Percentiles rank a stretch among this genome's conserved stretches.
Conservation (phyloP, 805 yeast species). For the Spathaspora boniae region DNA sequence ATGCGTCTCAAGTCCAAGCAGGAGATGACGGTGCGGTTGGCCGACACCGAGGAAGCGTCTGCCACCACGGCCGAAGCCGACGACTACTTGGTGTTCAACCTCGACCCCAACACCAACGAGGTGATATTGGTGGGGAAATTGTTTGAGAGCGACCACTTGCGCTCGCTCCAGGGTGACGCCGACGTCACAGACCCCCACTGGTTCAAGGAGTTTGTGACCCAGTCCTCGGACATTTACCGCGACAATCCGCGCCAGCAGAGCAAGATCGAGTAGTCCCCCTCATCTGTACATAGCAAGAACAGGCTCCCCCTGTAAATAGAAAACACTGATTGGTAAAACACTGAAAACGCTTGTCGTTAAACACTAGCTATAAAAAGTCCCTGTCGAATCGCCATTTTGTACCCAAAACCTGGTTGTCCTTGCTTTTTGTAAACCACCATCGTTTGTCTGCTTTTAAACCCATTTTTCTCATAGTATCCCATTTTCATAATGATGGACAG, state of each 20-base stretch:
- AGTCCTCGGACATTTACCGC: conserved; percentile 40
- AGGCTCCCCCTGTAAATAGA: not conserved
- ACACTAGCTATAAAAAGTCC: too few species aligned
- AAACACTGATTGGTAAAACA: too few species aligned
- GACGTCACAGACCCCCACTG: conserved; percentile 16
- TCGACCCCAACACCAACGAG: conserved; percentile 38
- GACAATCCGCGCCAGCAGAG: conserved; percentile 22
- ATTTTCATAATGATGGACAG: too few species aligned
- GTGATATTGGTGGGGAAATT: conserved; percentile 37
- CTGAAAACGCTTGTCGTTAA: too few species aligned
- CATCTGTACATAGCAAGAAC: not conserved
- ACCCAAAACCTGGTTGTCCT: too few species aligned
- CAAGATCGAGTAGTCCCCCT: not conserved
- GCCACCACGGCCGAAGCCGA: conserved; percentile 14
- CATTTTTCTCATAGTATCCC: too few species aligned
- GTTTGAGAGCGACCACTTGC: conserved; percentile 33
- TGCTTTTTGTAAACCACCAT: too few species aligned
- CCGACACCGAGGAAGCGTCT: conserved; percentile 5
- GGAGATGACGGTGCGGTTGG: conserved; percentile 28
- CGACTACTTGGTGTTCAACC: conserved; percentile 37
- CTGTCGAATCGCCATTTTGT: too few species aligned
- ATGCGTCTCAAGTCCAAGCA: conserved; percentile 36
- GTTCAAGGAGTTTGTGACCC: conserved; percentile 27
- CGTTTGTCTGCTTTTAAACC: too few species aligned
- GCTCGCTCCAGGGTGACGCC: conserved; percentile 37